phyloP scores from a whole-genome alignment of 1,284 basidiomycete species.

The Cronartium quercuum region DNA sequence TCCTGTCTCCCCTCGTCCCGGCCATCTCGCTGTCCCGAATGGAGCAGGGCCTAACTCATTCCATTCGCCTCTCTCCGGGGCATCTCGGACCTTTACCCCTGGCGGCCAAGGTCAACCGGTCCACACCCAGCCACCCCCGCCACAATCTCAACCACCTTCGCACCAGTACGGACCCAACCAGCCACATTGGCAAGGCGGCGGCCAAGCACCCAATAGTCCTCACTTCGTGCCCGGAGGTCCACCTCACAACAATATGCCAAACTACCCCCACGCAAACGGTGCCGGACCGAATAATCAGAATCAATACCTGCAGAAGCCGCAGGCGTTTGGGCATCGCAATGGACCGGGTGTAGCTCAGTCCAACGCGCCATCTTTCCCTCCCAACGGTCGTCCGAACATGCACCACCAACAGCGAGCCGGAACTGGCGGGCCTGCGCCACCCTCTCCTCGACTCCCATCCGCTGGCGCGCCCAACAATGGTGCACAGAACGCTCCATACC shows the following conservation, averaged over 20 bases:
- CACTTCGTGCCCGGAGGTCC: conserved; percentile 17
- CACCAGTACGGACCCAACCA: conserved; percentile 12
- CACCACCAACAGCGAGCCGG: conserved; percentile 15
- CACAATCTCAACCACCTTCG: conserved; percentile 1
- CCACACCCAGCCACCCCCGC: conserved; percentile 18
- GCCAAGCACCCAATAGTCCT: conserved; percentile 16
- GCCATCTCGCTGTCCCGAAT: conserved; percentile 11
- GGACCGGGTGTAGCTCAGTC: conserved; percentile 7
- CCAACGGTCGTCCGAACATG: conserved; percentile 14
- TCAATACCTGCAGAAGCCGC: conserved; percentile 33
- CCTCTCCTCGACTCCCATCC: conserved; percentile 18
- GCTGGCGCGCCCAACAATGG: conserved; percentile 13
- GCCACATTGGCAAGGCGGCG: conserved; percentile 25
- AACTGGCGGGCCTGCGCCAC: conserved; percentile 1
- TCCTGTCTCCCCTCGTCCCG: conserved; percentile 24
- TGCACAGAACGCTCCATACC: conserved; percentile 13
- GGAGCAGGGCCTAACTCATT: conserved; percentile 17
- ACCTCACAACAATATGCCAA: conserved; percentile 34
- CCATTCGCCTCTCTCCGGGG: conserved; percentile 33
- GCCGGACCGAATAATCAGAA: not conserved
- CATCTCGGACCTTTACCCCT: conserved; percentile 36
- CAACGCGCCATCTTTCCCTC: conserved; percentile 11
- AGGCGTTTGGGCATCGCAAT: conserved; percentile 29
- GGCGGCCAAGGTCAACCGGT: conserved; percentile 21
- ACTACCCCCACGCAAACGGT: conserved; percentile 27